Percentiles rank a stretch among this genome's conserved stretches.
phyloP scores from a whole-genome alignment of 2,329 filamentous ascomycete species.

The Xylaria sp. region DNA sequence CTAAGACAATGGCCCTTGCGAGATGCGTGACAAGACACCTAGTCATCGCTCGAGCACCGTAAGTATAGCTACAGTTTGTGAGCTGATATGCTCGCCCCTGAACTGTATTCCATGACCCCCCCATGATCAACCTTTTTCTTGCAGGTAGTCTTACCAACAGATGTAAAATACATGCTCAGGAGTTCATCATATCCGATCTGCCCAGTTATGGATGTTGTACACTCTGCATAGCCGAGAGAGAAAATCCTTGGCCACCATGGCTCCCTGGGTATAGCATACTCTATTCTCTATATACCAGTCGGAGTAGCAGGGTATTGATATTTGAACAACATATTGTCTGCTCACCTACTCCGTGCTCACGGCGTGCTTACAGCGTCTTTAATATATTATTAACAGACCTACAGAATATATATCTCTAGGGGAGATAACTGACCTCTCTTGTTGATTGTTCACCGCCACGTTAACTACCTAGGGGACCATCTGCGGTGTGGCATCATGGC shows the following conservation, averaged over 20 bases:
- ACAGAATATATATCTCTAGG: background rate
- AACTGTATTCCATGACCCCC: background rate
- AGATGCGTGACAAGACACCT: background rate
- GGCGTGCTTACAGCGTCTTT: no score
- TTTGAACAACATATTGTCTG: background rate
- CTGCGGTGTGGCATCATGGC: background rate
- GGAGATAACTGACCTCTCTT: background rate
- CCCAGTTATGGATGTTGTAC: background rate
- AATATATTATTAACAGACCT: background rate
- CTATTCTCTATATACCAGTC: background rate
- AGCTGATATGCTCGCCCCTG: background rate
- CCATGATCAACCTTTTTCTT: background rate
- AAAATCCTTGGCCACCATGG: background rate
- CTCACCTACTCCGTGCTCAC: background rate
- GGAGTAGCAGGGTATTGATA: background rate
- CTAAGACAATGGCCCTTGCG: background rate
- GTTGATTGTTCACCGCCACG: background rate
- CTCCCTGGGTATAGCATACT: background rate
- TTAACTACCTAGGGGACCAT: background rate
- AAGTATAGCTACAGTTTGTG: background rate
- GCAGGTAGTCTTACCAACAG: background rate
- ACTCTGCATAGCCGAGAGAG: background rate
- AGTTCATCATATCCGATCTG: background rate
- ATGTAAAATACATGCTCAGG: background rate
- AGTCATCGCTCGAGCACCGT: background rate